A percentile compares a stretch with the other conserved stretches of the same genome.
Conservation (phyloP, 1,284 basidiomycete species). For the Thecaphora frezii region DNA sequence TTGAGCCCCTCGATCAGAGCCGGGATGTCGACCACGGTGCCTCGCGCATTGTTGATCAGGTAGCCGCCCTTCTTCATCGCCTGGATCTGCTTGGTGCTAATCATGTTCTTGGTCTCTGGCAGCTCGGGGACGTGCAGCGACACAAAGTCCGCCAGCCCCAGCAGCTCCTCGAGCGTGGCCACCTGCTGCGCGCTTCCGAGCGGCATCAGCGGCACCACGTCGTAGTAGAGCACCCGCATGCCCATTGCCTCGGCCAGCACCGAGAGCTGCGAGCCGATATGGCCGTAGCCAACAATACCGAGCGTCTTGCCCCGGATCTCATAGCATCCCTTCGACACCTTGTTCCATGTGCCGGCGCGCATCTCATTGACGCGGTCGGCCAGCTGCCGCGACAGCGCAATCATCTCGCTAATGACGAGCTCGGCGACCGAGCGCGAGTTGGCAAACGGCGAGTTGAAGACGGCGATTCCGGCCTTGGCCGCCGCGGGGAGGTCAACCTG, state of each 20-base stretch:
- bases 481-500: slow-evolving; percentile 90
- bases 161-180: slow-evolving; percentile 76
- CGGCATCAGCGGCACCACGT: slow-evolving; percentile 96
- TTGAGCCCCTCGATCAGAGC: slow-evolving; percentile 81
- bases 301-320: slow-evolving; percentile 96
- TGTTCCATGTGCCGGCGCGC: slow-evolving; percentile 92
- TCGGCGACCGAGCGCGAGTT: slow-evolving; percentile 99
- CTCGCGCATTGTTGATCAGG: slow-evolving; percentile 96
- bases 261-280: slow-evolving; percentile 95
- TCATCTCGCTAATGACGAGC: slow-evolving; percentile 90
- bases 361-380: slow-evolving; percentile 87
- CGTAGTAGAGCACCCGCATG: slow-evolving; percentile 93
- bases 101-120: slow-evolving; percentile 93
- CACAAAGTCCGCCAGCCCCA: slow-evolving; percentile 85
- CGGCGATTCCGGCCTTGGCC: slow-evolving; percentile 85
- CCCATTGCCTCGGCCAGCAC: slow-evolving; percentile 96
- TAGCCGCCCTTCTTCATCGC: slow-evolving; percentile 94
- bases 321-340: slow-evolving; percentile 97
- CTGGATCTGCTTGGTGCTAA: slow-evolving; percentile 74
- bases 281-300: slow-evolving; percentile 97
- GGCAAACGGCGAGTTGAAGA: slow-evolving; percentile 99
- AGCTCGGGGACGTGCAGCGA: slow-evolving; percentile 95
- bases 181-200: slow-evolving; percentile 90
- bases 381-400: slow-evolving; percentile 91
- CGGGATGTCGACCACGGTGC: slow-evolving; percentile 90